Evolutionary conservation across 257 asterid genomes (phyloP).

Genomic region (Solanum piurae): DNA sequence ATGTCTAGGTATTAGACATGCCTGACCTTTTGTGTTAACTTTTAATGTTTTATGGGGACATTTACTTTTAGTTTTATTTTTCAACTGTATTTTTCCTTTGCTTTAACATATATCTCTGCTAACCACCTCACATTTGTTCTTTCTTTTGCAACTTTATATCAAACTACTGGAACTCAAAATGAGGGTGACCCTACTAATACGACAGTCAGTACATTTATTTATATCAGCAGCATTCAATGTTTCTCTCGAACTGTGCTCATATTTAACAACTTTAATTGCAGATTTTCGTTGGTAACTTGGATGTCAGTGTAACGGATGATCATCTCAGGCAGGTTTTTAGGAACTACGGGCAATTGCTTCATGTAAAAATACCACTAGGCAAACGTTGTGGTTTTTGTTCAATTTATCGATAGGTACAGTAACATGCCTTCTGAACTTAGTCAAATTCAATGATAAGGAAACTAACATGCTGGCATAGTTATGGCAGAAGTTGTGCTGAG

Average conservation of each 20-base stretch:
- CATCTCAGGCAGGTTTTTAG: constrained; percentile 18
- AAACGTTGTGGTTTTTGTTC: constrained; percentile 32
- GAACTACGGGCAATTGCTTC: constrained; percentile 19
- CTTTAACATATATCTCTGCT: not conserved
- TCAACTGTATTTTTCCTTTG: no score
- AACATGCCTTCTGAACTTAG: not conserved
- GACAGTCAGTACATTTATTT: constrained; percentile 42
- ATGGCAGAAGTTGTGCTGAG: constrained; percentile 8
- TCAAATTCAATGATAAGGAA: not conserved
- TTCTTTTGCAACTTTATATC: constrained; percentile 55
- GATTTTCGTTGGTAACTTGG: constrained; percentile 9
- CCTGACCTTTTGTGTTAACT: no score
- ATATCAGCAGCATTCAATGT: not conserved
- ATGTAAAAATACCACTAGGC: constrained; percentile 24
- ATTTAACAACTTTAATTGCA: not conserved
- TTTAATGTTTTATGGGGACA: no score
- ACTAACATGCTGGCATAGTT: not conserved
- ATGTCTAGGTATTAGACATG: no score
- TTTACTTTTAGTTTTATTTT: no score
- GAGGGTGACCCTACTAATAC: constrained; percentile 84
- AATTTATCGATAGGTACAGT: constrained; percentile 14
- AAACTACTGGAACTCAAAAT: constrained; percentile 54
- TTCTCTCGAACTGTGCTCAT: not conserved
- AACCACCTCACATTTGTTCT: not conserved
- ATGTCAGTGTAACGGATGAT: constrained; percentile 17